Percentiles rank a stretch among this genome's conserved stretches.
phyloP scores from a whole-genome alignment of 805 yeast species.

The Metschnikowia dekortorum region DNA sequence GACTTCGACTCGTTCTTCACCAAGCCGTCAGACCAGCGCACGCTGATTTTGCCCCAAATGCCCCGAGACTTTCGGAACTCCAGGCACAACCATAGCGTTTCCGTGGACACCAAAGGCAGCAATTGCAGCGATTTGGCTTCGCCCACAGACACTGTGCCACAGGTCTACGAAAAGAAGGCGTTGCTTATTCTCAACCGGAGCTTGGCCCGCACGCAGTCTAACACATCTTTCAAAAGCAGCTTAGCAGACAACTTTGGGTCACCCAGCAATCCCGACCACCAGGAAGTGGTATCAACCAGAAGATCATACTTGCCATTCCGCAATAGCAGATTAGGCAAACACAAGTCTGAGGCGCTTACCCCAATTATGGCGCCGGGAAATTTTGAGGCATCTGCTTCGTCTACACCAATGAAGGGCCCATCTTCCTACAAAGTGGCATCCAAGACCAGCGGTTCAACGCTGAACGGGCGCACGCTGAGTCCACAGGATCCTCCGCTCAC shows the following conservation, averaged over 20 bases:
- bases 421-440: not conserved
- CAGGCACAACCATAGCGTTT: constrained; percentile 37
- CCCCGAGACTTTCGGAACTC: constrained; percentile 4
- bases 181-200: constrained; percentile 70
- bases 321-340: constrained; percentile 23
- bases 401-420: constrained; percentile 8
- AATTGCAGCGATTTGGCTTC: constrained; percentile 39
- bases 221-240: constrained; percentile 70
- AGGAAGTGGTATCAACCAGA: constrained; percentile 17
- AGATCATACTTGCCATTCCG: constrained; percentile 42
- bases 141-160: constrained; percentile 70
- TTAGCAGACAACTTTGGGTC: constrained; percentile 59
- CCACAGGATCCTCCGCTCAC: constrained; percentile 10
- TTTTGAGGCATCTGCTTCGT: constrained; percentile 6
- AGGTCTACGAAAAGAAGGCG: constrained; percentile 74
- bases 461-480: constrained; percentile 6
- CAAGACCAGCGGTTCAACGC: not conserved
- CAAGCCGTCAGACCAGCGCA: constrained; percentile 40
- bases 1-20: constrained; percentile 87
- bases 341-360: constrained; percentile 16
- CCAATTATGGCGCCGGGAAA: constrained; percentile 8
- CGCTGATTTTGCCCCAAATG: constrained; percentile 10
- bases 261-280: constrained; percentile 15
- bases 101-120: constrained; percentile 59
- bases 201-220: constrained; percentile 68